phyloP scores from a whole-genome alignment of 1,284 basidiomycete species.

The Puccinia brachypodii region DNA sequence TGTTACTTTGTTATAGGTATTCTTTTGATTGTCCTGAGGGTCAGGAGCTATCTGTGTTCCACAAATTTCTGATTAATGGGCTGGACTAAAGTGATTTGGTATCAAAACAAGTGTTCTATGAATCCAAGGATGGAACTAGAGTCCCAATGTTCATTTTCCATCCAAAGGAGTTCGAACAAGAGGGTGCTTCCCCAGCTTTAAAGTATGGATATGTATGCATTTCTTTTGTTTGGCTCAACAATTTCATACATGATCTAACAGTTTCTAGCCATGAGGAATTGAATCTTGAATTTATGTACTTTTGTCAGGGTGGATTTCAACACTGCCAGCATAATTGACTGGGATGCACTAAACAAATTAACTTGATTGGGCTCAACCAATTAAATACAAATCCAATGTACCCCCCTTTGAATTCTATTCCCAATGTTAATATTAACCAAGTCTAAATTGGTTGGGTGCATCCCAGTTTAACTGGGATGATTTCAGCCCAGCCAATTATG shows the following conservation, averaged over 20 bases:
- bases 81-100: slow-evolving; percentile 71
- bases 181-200: slow-evolving; percentile 74
- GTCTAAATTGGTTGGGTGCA: no score
- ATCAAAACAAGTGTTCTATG: slow-evolving; percentile 73
- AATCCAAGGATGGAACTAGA: slow-evolving; percentile 75
- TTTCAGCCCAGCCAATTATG: no score
- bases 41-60: slow-evolving; percentile 65
- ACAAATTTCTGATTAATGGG: slow-evolving; percentile 67
- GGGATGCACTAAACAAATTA: no score
- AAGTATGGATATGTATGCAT: slow-evolving; percentile 66
- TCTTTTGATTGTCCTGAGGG: slow-evolving; percentile 54
- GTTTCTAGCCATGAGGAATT: not conserved
- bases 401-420: no score
- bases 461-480: no score
- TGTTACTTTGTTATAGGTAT: slow-evolving; percentile 48
- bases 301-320: slow-evolving; percentile 77
- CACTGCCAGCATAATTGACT: no score
- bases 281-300: not conserved
- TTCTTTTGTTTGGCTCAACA: not conserved
- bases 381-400: no score
- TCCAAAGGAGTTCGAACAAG: slow-evolving; percentile 69
- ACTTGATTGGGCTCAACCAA: no score
- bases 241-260: not conserved
- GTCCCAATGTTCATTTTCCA: slow-evolving; percentile 84
- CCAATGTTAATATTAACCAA: no score